A percentile compares a stretch with the other conserved stretches of the same genome.
These are phyloP conservation scores for Cadophora luteo-olivacea DNA, from an alignment of 2,329 filamentous ascomycete genomes.

Conservation along the genomic window DNA sequence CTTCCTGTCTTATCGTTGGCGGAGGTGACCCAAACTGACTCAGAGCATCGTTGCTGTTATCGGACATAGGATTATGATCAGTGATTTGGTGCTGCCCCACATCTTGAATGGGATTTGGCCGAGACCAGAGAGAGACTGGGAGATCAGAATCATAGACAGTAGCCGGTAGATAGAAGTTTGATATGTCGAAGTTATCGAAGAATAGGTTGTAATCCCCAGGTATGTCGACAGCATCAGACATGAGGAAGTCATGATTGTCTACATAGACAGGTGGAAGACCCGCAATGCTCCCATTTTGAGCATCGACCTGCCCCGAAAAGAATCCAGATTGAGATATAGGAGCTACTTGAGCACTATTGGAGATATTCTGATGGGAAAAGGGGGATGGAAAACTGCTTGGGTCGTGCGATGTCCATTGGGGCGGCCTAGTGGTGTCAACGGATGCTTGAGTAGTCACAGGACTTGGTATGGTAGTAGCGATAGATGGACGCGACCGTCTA, in stretches of 20 bases:
- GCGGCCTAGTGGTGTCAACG: background rate
- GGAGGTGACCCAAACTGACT: conserved; percentile 24
- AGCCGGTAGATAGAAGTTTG: conserved; percentile 60
- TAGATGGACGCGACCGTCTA: background rate
- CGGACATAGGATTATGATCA: conserved; percentile 1
- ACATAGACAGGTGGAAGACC: conserved; percentile 5
- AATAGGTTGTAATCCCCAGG: conserved; percentile 67
- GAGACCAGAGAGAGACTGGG: conserved; percentile 58
- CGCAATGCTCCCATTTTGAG: conserved; percentile 9
- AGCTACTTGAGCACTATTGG: background rate
- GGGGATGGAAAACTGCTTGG: background rate
- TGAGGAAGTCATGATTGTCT: conserved; percentile 12
- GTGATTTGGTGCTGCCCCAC: conserved; percentile 30
- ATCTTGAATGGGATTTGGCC: conserved; percentile 45
- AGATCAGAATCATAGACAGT: conserved; percentile 59
- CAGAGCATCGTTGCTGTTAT: conserved; percentile 17
- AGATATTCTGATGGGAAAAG: background rate
- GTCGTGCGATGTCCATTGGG: conserved; percentile 5
- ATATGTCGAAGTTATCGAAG: conserved; percentile 60
- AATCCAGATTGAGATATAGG: background rate
- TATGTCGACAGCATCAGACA: background rate
- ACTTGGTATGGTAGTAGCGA: background rate
- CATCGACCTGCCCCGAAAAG: conserved; percentile 4
- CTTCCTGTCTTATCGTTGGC: conserved; percentile 17
- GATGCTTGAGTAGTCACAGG: background rate